Percentiles rank a stretch among this genome's conserved stretches.
phyloP scores from a whole-genome alignment of 1,284 basidiomycete species.

The Prillingera fragicola region DNA sequence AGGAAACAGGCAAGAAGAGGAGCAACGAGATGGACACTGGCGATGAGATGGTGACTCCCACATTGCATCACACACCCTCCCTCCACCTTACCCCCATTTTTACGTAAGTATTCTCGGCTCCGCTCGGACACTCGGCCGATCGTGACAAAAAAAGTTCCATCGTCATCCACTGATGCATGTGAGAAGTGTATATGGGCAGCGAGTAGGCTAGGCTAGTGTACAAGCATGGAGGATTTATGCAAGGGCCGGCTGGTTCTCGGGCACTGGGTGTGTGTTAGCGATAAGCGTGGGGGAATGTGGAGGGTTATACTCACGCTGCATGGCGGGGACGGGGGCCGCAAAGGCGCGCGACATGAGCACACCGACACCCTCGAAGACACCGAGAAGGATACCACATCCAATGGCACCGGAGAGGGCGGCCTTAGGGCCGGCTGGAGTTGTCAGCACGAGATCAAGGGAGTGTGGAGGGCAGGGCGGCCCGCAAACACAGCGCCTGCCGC shows the following conservation, averaged over 20 bases:
- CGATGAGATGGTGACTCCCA: not conserved
- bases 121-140: not conserved
- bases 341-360: constrained; percentile 47
- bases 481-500: not conserved
- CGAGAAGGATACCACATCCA: constrained; percentile 92
- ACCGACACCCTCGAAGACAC: constrained; percentile 71
- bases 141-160: not conserved
- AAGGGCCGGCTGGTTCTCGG: constrained; percentile 3
- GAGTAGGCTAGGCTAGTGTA: constrained; percentile 8
- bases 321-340: constrained; percentile 45
- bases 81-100: too few relatives aligned
- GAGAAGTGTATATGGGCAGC: constrained; percentile 14
- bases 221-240: constrained; percentile 10
- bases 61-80: too few relatives aligned
- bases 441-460: not conserved
- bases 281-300: not conserved
- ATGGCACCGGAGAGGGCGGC: constrained; percentile 85
- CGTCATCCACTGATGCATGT: constrained; percentile 11
- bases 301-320: constrained; percentile 36
- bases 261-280: not conserved
- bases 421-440: constrained; percentile 71
- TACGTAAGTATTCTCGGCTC: too few relatives aligned
- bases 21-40: too few relatives aligned
- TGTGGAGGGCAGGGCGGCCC: not conserved
- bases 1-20: too few relatives aligned